These are phyloP conservation scores for Populus hybrid DNA, from an alignment of 441 rosid genomes.

Conservation along the genomic window DNA sequence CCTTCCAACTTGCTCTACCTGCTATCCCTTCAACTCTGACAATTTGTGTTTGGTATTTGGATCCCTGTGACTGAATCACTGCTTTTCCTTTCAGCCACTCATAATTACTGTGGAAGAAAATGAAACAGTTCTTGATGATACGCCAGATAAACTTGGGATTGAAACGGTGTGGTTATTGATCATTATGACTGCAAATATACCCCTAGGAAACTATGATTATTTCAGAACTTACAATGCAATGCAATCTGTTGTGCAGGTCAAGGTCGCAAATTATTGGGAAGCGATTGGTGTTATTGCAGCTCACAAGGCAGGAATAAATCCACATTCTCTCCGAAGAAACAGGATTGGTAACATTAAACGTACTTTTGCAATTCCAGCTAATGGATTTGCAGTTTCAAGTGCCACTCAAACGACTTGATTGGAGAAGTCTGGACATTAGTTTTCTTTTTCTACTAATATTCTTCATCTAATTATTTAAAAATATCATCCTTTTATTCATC, in stretches of 20 bases:
- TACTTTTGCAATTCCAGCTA: slow-evolving; percentile 18
- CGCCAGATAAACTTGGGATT: slow-evolving; percentile 56
- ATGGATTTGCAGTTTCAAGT: slow-evolving; percentile 35
- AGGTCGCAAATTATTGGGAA: slow-evolving; percentile 65
- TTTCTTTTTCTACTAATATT: not conserved
- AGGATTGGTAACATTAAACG: slow-evolving; percentile 32
- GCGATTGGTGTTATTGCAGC: slow-evolving; percentile 66
- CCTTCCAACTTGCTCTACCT: not conserved
- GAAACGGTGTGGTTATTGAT: slow-evolving; percentile 36
- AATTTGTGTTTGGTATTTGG: slow-evolving; percentile 6
- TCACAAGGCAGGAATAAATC: slow-evolving; percentile 62
- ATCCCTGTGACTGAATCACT: not conserved
- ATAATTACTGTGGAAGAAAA: slow-evolving; percentile 63
- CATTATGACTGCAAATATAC: not conserved
- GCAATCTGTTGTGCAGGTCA: slow-evolving; percentile 40
- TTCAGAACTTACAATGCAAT: not conserved
- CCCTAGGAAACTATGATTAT: not conserved
- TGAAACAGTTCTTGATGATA: slow-evolving; percentile 49
- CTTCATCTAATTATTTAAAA: not conserved
- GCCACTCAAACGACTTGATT: slow-evolving; percentile 15
- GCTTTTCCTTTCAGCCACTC: slow-evolving; percentile 40
- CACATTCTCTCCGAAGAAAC: slow-evolving; percentile 48
- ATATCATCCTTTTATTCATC: not conserved
- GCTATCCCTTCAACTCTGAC: not conserved
- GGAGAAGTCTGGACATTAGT: slow-evolving; percentile 1